Evolutionary conservation across 163 green algal genomes (phyloP).

Genomic region (Chlamydomonas reinhardtii): DNA sequence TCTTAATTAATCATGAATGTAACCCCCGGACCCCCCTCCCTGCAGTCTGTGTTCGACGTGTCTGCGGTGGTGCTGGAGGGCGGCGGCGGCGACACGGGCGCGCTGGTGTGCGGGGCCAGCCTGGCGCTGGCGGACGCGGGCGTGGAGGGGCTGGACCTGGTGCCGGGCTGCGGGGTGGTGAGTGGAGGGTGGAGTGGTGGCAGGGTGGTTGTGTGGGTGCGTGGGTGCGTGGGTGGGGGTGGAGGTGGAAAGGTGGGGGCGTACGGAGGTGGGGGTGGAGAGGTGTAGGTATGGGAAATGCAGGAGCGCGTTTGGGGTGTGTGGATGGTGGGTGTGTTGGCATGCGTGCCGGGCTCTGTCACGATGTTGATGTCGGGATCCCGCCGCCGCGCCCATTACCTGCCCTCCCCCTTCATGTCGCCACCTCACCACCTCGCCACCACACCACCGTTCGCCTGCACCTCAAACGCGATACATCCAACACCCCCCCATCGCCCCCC

Average conservation of each 20-base stretch:
- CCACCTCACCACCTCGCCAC: too few relatives aligned
- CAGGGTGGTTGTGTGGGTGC: background rate
- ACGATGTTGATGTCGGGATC: too few relatives aligned
- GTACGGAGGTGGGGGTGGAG: too few relatives aligned
- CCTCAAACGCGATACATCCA: too few relatives aligned
- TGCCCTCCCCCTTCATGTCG: too few relatives aligned
- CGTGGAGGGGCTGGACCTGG: slow-evolving; percentile 83
- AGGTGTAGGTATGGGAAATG: too few relatives aligned
- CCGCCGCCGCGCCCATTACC: too few relatives aligned
- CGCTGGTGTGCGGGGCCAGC: slow-evolving; percentile 73
- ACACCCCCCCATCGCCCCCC: background rate
- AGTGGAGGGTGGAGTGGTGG: slow-evolving; percentile 17
- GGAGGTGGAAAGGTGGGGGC: background rate
- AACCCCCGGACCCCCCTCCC: background rate
- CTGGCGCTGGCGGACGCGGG: slow-evolving; percentile 87
- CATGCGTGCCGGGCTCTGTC: background rate
- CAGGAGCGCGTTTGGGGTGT: too few relatives aligned
- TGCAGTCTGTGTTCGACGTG: slow-evolving; percentile 47
- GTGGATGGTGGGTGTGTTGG: background rate
- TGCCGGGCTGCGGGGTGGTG: slow-evolving; percentile 82
- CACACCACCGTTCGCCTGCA: background rate
- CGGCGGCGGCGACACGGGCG: slow-evolving; percentile 73
- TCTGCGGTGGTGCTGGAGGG: slow-evolving; percentile 76
- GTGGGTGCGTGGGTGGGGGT: too few relatives aligned
- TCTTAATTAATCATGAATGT: too few relatives aligned